Conservation (phyloP, 108 stramenopile genomes). For the Nannochloropsis salina region DNA sequence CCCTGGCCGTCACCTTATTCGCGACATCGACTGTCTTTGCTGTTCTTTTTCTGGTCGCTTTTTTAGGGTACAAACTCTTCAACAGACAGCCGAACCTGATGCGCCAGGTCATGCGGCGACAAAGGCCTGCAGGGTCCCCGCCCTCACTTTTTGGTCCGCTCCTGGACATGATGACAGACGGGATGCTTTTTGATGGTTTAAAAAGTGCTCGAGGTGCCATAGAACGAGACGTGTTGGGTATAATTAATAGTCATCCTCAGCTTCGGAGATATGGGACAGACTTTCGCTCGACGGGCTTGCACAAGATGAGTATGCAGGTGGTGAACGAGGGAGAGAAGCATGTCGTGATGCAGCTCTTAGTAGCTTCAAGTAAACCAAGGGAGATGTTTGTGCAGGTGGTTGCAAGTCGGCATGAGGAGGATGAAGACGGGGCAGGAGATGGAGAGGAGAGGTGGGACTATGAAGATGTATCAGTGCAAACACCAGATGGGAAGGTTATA, state of each 20-base stretch:
- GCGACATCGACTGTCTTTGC: neutral
- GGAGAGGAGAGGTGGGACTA: slow-evolving; percentile 16
- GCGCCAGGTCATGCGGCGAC: neutral
- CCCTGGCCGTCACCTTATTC: neutral
- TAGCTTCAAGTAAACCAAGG: slow-evolving; percentile 15
- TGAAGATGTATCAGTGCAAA: neutral
- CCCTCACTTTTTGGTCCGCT: neutral
- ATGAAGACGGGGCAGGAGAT: neutral
- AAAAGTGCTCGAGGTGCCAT: neutral
- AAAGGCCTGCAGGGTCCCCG: neutral
- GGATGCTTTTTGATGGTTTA: neutral
- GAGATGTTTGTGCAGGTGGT: neutral
- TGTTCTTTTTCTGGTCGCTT: neutral
- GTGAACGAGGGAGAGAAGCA: slow-evolving; percentile 5
- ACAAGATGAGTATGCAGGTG: slow-evolving; percentile 20
- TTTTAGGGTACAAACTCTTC: slow-evolving; percentile 1
- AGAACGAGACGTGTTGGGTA: neutral
- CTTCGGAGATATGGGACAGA: slow-evolving; percentile 11
- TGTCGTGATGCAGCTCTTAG: slow-evolving; percentile 1
- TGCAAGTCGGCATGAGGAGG: slow-evolving; percentile 9
- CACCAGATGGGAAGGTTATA: neutral
- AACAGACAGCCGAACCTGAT: slow-evolving; percentile 9
- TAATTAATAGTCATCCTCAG: neutral
- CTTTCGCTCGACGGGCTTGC: slow-evolving; percentile 2
- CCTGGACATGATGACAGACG: neutral